Conservation (phyloP, 2,329 filamentous ascomycete species). For the Westerdykella ornata region DNA sequence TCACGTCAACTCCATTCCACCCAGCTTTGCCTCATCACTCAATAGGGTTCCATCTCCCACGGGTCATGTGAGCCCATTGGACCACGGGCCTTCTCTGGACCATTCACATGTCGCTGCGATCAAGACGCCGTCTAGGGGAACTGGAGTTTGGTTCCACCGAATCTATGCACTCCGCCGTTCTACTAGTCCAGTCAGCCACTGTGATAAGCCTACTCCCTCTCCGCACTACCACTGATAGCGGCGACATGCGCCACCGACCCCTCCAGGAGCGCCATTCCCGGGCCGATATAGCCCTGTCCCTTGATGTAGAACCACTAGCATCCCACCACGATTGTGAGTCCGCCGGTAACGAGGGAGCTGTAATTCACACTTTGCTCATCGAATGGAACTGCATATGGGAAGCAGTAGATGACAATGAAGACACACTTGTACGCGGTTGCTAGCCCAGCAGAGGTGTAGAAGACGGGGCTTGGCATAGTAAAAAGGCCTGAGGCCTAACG, state of each 20-base stretch:
- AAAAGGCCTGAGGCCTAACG: slow-evolving; percentile 1
- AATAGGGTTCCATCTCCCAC: too few species aligned
- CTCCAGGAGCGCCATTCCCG: slow-evolving; percentile 22
- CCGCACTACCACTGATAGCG: background rate
- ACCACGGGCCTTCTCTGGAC: too few species aligned
- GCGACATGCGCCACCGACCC: background rate
- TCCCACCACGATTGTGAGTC: slow-evolving; percentile 45
- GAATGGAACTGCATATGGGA: slow-evolving; percentile 44
- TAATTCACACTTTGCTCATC: slow-evolving; percentile 50
- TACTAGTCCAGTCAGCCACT: too few species aligned
- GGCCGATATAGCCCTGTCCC: slow-evolving; percentile 35
- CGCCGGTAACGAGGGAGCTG: slow-evolving; percentile 47
- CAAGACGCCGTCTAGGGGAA: too few species aligned
- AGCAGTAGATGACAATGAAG: slow-evolving; percentile 60
- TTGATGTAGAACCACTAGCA: slow-evolving; percentile 40
- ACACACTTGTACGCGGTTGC: slow-evolving; percentile 53
- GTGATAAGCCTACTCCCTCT: background rate
- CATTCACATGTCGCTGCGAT: too few species aligned
- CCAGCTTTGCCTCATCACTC: too few species aligned
- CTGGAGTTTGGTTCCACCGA: too few species aligned
- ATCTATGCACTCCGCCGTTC: too few species aligned
- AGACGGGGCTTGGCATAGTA: slow-evolving; percentile 12
- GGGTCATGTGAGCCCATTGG: too few species aligned
- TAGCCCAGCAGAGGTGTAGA: slow-evolving; percentile 47
- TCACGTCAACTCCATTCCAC: too few species aligned